Conservation (phyloP, 768 basidiomycete species). For the Lactarius tabidus region DNA sequence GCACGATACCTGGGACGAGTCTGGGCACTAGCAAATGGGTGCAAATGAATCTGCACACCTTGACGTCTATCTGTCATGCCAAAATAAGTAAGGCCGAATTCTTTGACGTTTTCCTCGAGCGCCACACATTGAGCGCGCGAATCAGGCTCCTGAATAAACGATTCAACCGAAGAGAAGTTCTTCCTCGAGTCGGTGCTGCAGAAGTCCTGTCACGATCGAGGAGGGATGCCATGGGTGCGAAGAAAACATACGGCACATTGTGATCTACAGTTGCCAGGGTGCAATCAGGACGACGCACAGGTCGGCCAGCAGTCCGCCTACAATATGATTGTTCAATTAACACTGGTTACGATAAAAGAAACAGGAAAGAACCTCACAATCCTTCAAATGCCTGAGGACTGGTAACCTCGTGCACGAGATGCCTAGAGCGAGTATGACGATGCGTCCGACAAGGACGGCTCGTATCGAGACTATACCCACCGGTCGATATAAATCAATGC, state of each 20-base stretch:
- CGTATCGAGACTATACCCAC: slow-evolving; percentile 28
- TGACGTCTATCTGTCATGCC: slow-evolving; percentile 64
- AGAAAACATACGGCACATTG: slow-evolving; percentile 43
- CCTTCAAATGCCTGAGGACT: slow-evolving; percentile 61
- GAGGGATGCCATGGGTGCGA: not conserved
- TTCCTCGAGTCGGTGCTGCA: slow-evolving; percentile 48
- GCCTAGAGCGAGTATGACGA: slow-evolving; percentile 33
- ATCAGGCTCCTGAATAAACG: slow-evolving; percentile 55
- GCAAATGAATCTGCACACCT: slow-evolving; percentile 35
- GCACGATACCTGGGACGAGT: slow-evolving; percentile 42
- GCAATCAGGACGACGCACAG: slow-evolving; percentile 60
- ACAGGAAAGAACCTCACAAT: slow-evolving; percentile 34
- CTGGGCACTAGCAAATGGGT: slow-evolving; percentile 2
- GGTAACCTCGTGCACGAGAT: slow-evolving; percentile 62
- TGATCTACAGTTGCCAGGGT: slow-evolving; percentile 62
- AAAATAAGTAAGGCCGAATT: slow-evolving; percentile 63
- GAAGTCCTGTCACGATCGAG: slow-evolving; percentile 4
- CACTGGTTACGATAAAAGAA: not conserved
- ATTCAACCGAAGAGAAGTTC: slow-evolving; percentile 44
- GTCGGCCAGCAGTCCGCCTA: slow-evolving; percentile 47
- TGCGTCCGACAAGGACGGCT: not conserved
- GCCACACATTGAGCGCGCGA: slow-evolving; percentile 54
- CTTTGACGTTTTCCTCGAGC: slow-evolving; percentile 61
- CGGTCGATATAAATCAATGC: slow-evolving; percentile 71
- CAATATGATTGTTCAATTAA: not conserved